Evolutionary conservation across 805 yeast genomes (phyloP).

Genomic region (Diddensiella caesifluorescens): DNA sequence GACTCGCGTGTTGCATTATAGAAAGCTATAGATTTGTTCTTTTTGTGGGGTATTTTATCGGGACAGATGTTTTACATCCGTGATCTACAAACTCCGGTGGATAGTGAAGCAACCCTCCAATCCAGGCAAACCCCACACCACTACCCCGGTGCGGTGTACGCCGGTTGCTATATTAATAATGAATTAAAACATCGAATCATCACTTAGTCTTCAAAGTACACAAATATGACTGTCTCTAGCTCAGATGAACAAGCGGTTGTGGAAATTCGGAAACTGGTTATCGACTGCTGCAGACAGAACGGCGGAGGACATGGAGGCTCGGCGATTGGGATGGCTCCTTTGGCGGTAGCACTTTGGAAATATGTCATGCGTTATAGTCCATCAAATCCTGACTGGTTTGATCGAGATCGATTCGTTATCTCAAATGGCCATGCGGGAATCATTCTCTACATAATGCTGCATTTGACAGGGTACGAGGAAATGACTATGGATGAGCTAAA

Average conservation of each 20-base stretch:
- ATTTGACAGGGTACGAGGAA: slow-evolving; percentile 36
- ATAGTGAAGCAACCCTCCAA: too few species aligned
- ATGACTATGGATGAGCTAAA: slow-evolving; percentile 35
- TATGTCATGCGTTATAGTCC: slow-evolving; percentile 33
- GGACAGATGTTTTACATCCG: too few species aligned
- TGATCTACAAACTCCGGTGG: too few species aligned
- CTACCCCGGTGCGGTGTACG: too few species aligned
- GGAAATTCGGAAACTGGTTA: slow-evolving; percentile 19
- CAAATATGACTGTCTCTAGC: slow-evolving; percentile 1
- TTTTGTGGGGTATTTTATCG: too few species aligned
- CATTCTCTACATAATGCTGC: slow-evolving; percentile 31
- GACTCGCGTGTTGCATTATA: too few species aligned
- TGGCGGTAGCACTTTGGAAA: slow-evolving; percentile 36
- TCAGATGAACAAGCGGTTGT: slow-evolving; percentile 8
- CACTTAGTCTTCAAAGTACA: too few species aligned
- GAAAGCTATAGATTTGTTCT: too few species aligned
- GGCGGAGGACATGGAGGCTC: slow-evolving; percentile 39
- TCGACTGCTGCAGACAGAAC: slow-evolving; percentile 23
- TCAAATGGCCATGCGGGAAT: slow-evolving; percentile 38
- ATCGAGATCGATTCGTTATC: slow-evolving; percentile 37
- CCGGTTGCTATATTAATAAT: too few species aligned
- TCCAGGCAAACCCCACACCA: too few species aligned
- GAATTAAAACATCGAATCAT: too few species aligned
- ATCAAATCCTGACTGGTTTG: slow-evolving; percentile 32
- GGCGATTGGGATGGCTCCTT: slow-evolving; percentile 41